Evolutionary conservation across 169 alveolate species (phyloP).

Genomic region (Eimeria necatrix): DNA sequence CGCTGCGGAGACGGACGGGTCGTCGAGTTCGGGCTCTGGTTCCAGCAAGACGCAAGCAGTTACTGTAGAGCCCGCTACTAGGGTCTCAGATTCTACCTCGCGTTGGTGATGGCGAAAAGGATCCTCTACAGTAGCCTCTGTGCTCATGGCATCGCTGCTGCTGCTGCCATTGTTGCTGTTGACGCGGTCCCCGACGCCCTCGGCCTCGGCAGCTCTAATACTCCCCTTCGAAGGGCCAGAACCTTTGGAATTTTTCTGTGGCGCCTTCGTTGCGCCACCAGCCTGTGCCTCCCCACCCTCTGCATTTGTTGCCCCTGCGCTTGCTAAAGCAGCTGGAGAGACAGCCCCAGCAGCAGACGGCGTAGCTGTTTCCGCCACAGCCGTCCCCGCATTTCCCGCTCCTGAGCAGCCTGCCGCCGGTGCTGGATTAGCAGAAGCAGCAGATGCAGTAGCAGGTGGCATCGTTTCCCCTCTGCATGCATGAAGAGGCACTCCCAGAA

Average conservation of each 20-base stretch:
- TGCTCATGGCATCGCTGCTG: not conserved
- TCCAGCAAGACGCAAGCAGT: slow-evolving; percentile 20
- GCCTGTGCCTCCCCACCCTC: not conserved
- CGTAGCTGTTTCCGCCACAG: not conserved
- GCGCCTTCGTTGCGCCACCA: not conserved
- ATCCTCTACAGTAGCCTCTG: not conserved
- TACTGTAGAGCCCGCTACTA: slow-evolving; percentile 14
- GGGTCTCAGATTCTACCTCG: not conserved
- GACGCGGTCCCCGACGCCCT: not conserved
- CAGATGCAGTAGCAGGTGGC: not conserved
- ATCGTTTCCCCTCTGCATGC: slow-evolving; percentile 31
- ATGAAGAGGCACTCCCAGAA: not conserved
- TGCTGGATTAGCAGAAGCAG: not conserved
- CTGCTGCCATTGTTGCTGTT: slow-evolving; percentile 17
- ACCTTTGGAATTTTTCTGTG: not conserved
- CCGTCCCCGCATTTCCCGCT: not conserved
- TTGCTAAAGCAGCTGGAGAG: not conserved
- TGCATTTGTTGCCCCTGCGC: not conserved
- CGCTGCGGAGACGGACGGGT: not conserved
- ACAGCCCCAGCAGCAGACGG: not conserved
- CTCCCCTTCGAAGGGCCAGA: not conserved
- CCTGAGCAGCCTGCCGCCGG: not conserved
- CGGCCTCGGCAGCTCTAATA: not conserved
- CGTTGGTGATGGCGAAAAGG: not conserved
- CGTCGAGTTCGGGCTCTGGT: slow-evolving; percentile 23